Base-by-base conservation (phyloP, 345 rosid species). In the Eucalyptus marginata region DNA sequence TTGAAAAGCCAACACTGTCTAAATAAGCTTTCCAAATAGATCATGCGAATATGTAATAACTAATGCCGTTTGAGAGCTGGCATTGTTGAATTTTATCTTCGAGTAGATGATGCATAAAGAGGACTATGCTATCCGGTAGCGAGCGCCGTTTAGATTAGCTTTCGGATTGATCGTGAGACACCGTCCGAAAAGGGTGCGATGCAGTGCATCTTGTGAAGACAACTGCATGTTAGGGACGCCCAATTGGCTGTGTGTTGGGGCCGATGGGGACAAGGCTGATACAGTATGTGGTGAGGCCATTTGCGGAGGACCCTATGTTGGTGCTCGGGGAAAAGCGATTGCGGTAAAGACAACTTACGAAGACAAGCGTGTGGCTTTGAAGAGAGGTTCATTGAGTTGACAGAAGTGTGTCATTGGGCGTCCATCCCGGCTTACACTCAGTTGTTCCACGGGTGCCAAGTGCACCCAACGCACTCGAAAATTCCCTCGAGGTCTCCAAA, bases 91-190 rank as follows among this genome's bases (percentile, higher is more conserved):
- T 64, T n/a, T n/a, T 64, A 7, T 64, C 20, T 29, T n/a, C 40
- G 6, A 64, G 76, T 1, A 1, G 6, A 64, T 4, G 36, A 64
- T 64, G 76, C 5, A 64, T 13, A 64, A 64, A 4, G 76, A n/a
- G 76, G 76, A 14, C 76, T 15, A n/a, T 0, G 76, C 0, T 14
- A 2, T n/a, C 14, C 4, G 76, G 36, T n/a, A 14, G 20, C 5
- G 3, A n/a, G 40, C 0, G 0, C 40, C 20, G 36, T 64, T n/a
- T n/a, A 64, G 14, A 64, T 64, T 7, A 8, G 36, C 40, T 8
- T 14, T 64, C 10, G 20, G 36, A 64, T 7, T 4, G 76, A n/a
- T 64, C 2, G 76, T 1, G 76, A n/a, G 18, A n/a, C 20, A 4
- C 36, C 33, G 76, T 64, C 36, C 5, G 76, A 14, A n/a, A 64